Evolutionary conservation across 257 asterid species (phyloP), one percentile per base, ranked within the genome.

Genomic region (Cinchona pubescens): DNA sequence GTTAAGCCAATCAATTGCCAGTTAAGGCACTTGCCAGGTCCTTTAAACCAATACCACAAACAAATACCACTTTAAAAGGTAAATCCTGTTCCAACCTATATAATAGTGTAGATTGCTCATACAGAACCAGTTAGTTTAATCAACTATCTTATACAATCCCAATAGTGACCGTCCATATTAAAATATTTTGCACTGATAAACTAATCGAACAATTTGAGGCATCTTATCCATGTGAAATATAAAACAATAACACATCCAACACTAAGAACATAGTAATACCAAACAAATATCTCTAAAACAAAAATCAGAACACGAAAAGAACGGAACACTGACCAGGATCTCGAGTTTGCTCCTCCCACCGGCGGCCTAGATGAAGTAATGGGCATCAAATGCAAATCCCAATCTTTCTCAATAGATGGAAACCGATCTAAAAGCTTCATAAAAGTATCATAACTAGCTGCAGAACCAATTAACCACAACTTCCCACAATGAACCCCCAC

Each of bases 341-440:
- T 86, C 80, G 94, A 84, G 69, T 76, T 35, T 55, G 79, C 81
- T 62, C 86, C 92, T 79, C 91, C 94, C 69, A 64, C 71, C 42
- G 86, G 80, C 73, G 81, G 67, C 13, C 69, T 71, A 25, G 87
- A 80, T 59, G 88, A 74, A 80, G 96, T 94, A 80, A 94, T 89
- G 62, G 99, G 97, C 76, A 90, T 76, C 79, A 90, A 81, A 75
- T 92, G 85, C 88, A 94, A 86, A 85, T 92, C 95, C 90, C 90
- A 93, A 68, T 92, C 96, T 67, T 73, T 83, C 80, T 87, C 94
- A 58, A 87, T 79, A 5, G 84, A 71, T 16, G 96, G 96, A 78
- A 92, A 79, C 76, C 82, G 86, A 77, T 80, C 86, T 40, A 87
- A 51, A 16, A 90, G 82, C 86, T 83, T 90, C 81, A 79, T 86